Evolutionary conservation across 192 early-diverging fungal species (phyloP), one percentile per base, ranked within the genome.

Genomic region (Coemansia furcata): DNA sequence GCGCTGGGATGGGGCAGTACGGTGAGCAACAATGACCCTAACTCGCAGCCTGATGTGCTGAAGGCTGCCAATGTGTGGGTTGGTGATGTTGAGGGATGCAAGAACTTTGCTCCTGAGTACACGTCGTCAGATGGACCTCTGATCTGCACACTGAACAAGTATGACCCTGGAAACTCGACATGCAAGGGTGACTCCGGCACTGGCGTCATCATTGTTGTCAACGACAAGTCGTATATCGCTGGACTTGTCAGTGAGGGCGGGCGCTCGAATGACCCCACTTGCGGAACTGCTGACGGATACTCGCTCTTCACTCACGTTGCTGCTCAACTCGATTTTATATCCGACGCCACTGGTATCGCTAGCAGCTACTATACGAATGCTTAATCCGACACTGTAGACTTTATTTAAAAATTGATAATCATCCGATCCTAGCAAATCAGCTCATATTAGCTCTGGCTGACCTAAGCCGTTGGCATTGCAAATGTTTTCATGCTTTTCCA

Each of bases 101-200:
- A 38, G 21, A 14, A 4, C 30, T 63, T 58, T 35, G 26, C 35
- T 32, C 43, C 59, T 29, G 50, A 59, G 7, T 73, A 67, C 58
- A 26, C 40, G 4, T 43, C 49, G 7, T 58, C 21, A 32, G 40
- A 67, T 10, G 65, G 60, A 3, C 17, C 60, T 29, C 60, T 39
- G 8, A 54, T 73, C n/a, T 73, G 71, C 29, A 61, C 71, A 0
- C 29, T 67, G 35, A 60, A 46, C n/a, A 47, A 63, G 9, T 40
- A 46, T 26, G 55, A 36, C 17, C 52, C 58, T 0, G 60, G 65
- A 17, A 14, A 52, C 12, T 50, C 47, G 7, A 60, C 66, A 1
- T 73, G 71, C 52, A 58, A 17, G 32, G 65, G 71, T 3, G 71
- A 73, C 11, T 66, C 71, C 14, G 71, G 71, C 14, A 67, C 65